A percentile compares a stretch with the other conserved stretches of the same genome.
These are phyloP conservation scores for Gilbertella persicaria DNA, from an alignment of 371 early-diverging fungal genomes.

Conservation along the genomic window DNA sequence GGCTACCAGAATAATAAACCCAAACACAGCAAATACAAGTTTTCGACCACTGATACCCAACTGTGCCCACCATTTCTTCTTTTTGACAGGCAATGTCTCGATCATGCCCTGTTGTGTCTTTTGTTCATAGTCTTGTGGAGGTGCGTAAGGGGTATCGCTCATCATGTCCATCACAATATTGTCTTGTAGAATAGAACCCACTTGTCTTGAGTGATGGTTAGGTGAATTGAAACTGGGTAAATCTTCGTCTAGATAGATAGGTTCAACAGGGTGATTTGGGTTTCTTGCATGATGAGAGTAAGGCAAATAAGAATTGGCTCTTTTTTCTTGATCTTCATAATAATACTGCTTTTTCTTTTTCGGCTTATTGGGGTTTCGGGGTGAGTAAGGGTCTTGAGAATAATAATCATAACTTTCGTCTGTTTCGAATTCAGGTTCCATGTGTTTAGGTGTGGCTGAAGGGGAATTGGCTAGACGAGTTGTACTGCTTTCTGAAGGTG, in stretches of 20 bases:
- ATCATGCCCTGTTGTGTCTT: constrained; percentile 3
- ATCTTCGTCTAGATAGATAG: constrained; percentile 42
- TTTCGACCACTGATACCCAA: constrained; percentile 28
- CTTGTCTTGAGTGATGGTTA: constrained; percentile 17
- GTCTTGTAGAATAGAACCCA: constrained; percentile 41
- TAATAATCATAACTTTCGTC: constrained; percentile 24
- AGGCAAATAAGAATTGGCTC: constrained; percentile 48
- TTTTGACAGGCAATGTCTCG: constrained; percentile 23
- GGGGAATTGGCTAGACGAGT: constrained; percentile 29
- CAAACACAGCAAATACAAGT: constrained; percentile 30
- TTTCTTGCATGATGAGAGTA: constrained; percentile 43
- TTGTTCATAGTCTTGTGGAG: neutral
- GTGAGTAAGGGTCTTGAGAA: constrained; percentile 42
- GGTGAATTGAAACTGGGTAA: constrained; percentile 38
- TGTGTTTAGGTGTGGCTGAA: constrained; percentile 1
- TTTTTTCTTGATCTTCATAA: constrained; percentile 13
- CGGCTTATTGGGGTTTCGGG: constrained; percentile 16
- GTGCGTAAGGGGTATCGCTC: neutral
- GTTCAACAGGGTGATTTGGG: constrained; percentile 29
- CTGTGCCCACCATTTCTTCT: constrained; percentile 19
- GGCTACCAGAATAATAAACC: constrained; percentile 25
- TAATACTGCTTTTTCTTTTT: constrained; percentile 16
- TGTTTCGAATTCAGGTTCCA: constrained; percentile 8
- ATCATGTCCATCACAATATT: constrained; percentile 48
- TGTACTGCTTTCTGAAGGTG: constrained; percentile 46